phyloP scores from a whole-genome alignment of 176 grass and related monocot genomes.

The Melocanna baccifera region DNA sequence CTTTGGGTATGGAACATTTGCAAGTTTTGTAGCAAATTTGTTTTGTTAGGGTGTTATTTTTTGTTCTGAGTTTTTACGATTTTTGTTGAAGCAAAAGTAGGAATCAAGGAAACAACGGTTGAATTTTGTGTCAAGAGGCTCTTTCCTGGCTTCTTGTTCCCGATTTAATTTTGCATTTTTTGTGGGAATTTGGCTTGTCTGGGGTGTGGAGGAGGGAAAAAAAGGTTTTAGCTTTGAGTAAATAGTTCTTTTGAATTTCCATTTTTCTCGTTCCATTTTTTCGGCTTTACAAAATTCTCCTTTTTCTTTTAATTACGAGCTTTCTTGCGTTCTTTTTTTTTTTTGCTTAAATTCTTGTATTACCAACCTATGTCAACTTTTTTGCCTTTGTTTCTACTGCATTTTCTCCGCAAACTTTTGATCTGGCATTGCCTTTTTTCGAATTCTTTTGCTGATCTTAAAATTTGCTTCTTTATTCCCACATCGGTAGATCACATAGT shows the following conservation, averaged over 20 bases:
- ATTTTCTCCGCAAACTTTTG: constrained; percentile 2
- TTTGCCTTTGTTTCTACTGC: background rate
- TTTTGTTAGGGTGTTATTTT: background rate
- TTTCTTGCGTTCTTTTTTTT: background rate
- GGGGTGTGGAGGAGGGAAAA: constrained; percentile 4
- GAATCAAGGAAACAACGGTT: background rate
- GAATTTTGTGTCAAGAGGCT: background rate
- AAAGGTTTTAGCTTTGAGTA: constrained; percentile 14
- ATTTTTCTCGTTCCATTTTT: background rate
- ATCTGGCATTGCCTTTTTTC: background rate
- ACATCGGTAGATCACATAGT: background rate
- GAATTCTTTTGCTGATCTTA: background rate
- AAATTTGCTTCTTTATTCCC: background rate
- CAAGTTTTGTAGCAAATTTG: background rate
- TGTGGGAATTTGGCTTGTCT: constrained; percentile 9
- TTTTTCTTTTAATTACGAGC: background rate
- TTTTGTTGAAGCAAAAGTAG: background rate
- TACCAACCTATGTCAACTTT: background rate
- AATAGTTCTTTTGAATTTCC: constrained; percentile 29
- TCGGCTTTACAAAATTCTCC: background rate
- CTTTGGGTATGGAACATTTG: background rate
- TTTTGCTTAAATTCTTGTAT: background rate
- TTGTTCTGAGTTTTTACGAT: background rate
- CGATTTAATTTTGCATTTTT: background rate
- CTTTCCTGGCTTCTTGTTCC: background rate